Base-by-base conservation (phyloP, 805 yeast species). In the Starmerella apicola region DNA sequence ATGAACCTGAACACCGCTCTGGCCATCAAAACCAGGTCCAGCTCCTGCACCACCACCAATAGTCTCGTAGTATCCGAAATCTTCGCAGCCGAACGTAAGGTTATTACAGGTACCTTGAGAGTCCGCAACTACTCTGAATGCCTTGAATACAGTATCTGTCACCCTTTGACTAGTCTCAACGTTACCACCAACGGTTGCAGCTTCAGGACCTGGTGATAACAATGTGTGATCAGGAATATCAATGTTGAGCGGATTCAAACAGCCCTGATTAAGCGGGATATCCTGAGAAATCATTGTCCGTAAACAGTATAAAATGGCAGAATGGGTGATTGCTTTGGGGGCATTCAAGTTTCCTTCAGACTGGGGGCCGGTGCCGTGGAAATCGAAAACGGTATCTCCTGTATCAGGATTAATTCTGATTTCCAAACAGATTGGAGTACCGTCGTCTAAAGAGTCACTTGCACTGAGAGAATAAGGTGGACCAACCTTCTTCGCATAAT, bases 21-120 rank as follows among this genome's bases (percentile, higher is more conserved):
- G 79, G 33, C 95, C 95, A 51, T 79, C 62, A 86, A 93, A 84
- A 2, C 76, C 75, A 1, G 79, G 72, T 1, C 88, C 85, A 2
- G 96, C 96, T 36, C 96, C 96, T 32, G 85, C 81, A 1, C 96
- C 96, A 44, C 96, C 96, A 43, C 94, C 91, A 44, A 86, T 84
- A 0, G 96, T 86, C 57, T 85, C 95, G 57, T 85, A 85, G 58
- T 85, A 85, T 0, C 95, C 95, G 58, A 83, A 84, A 30, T 40
- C 41, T 9, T 49, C 48, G 34, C 43, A 38, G 34, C 84, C 88
- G 64, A 86, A 88, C 0, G 95, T 86, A 51, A 88, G 74, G 61
- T 88, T 91, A 61, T 91, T 88, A 59, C 95, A 83, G 44, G 91
- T 85, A 32, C 96, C 95, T 61, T 88, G 97, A 1, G 96, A 85